Base-by-base conservation (phyloP, 2,329 filamentous ascomycete genomes). In the Ascosphaera aggregata region DNA sequence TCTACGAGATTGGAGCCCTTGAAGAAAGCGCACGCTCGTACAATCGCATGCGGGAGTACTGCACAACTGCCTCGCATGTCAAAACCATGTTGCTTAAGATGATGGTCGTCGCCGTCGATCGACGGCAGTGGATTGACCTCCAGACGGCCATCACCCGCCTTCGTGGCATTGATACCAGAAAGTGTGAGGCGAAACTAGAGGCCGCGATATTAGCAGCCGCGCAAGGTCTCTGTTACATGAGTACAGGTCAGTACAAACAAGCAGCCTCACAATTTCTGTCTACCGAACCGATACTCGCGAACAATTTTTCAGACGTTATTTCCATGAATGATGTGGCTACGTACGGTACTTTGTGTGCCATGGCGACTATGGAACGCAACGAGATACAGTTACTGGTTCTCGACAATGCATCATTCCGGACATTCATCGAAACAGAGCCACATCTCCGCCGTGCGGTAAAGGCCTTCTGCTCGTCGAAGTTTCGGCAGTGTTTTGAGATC, bases 401-500 rank as follows among this genome's bases (percentile, higher is more conserved):
- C 0, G 80, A 89, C 30, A 92, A 82, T 51, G 62, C 63, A 24
- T 64, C 67, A 9, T 98, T 98, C 61, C 77, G 89, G 39, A 73
- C 70, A 36, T 93, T 89, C 52, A 69, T 98, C 11, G 89, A 95
- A 54, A 67, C 91, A 1, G 89, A 95, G 57, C 84, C 86, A 2
- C 86, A 95, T 50, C 79, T 98, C 44, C 80, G 89, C 45, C 85
- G 85, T 42, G 86, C 89, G 9, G 79, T 98, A 48, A 72, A 71
- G 5, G 76, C 81, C 53, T 98, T 94, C 60, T 81, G 86, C 48
- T 82, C 79, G 47, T 82, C 81, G 43, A 80, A 91, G 49, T 98
- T 94, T 57, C 77, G 80, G 8, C 70, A 71, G 34, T 95, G 86
- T 54, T 64, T 98, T 35, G 68, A 73, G 36, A 81, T 86, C 27